Evolutionary conservation across 176 grass and related monocot genomes (phyloP).

Genomic region (Paspalum notatum): DNA sequence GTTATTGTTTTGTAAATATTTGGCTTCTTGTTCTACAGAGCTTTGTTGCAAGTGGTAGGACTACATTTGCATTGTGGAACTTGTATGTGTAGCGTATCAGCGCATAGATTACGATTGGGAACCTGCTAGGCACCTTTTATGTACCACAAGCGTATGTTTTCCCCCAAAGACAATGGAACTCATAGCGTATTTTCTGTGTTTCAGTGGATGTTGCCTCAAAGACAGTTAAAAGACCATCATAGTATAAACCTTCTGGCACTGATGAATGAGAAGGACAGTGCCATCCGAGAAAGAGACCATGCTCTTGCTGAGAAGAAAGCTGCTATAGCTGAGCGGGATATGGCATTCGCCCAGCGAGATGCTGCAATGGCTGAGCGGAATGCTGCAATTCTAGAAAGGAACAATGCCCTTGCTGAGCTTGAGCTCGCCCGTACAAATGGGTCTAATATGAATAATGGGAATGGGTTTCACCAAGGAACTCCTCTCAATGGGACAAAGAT

Average conservation of each 20-base stretch:
- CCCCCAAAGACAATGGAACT: neutral
- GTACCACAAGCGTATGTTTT: neutral
- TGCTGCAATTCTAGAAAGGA: constrained; percentile 71
- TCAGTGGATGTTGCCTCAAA: constrained; percentile 95
- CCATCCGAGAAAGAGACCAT: constrained; percentile 75
- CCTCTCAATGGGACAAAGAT: constrained; percentile 48
- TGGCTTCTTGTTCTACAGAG: neutral
- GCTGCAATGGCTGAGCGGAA: constrained; percentile 78
- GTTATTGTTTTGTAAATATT: neutral
- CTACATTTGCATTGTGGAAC: neutral
- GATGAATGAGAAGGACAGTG: constrained; percentile 79
- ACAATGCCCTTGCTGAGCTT: constrained; percentile 79
- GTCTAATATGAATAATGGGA: constrained; percentile 51
- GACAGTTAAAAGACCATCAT: constrained; percentile 73
- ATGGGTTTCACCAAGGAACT: constrained; percentile 50
- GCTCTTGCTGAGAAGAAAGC: constrained; percentile 90
- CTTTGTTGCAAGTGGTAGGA: neutral
- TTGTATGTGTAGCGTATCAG: constrained; percentile 1
- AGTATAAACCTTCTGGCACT: constrained; percentile 65
- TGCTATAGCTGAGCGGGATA: constrained; percentile 77
- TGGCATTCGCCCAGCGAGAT: constrained; percentile 77
- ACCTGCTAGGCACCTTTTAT: neutral
- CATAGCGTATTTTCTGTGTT: constrained; percentile 25
- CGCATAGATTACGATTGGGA: neutral
- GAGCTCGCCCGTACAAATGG: constrained; percentile 61